Conservation (phyloP, 768 basidiomycete species). For the Suillus bovinus region DNA sequence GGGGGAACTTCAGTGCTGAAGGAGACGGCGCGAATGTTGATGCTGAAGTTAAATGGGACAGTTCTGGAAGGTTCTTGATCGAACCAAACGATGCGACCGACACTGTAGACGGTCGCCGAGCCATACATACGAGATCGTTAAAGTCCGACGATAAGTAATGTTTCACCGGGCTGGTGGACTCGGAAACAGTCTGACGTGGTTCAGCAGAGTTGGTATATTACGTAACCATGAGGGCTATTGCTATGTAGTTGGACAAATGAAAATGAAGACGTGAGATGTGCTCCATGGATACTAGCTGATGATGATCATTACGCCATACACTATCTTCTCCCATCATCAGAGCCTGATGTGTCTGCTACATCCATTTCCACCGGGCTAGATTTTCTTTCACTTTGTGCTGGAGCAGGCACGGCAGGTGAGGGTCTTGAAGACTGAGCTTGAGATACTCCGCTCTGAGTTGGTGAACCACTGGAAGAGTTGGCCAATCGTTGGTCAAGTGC, state of each 20-base stretch:
- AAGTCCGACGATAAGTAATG: neutral
- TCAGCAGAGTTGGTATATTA: constrained; percentile 19
- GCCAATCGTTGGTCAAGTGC: constrained; percentile 94
- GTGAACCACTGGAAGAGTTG: constrained; percentile 40
- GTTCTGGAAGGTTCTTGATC: constrained; percentile 15
- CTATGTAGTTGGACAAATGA: constrained; percentile 5
- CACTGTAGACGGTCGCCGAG: constrained; percentile 38
- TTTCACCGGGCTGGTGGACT: neutral
- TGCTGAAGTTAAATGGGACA: constrained; percentile 9
- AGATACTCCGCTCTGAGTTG: constrained; percentile 32
- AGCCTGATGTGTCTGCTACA: constrained; percentile 16
- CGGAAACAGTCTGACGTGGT: neutral
- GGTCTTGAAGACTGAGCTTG: constrained; percentile 29
- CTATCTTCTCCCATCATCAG: constrained; percentile 26
- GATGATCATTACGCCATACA: constrained; percentile 16
- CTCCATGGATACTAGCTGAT: constrained; percentile 8
- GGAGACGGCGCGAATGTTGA: constrained; percentile 10
- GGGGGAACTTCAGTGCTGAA: constrained; percentile 13
- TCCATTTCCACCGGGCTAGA: constrained; percentile 23
- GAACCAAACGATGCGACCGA: constrained; percentile 32
- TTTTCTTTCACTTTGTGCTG: constrained; percentile 35
- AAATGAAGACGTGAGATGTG: neutral
- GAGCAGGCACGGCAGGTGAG: constrained; percentile 30
- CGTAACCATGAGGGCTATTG: constrained; percentile 18
- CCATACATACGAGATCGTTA: constrained; percentile 29